These are phyloP conservation scores for Neofusicoccum sp. DNA, from an alignment of 2,329 filamentous ascomycete genomes.

Conservation along the genomic window DNA sequence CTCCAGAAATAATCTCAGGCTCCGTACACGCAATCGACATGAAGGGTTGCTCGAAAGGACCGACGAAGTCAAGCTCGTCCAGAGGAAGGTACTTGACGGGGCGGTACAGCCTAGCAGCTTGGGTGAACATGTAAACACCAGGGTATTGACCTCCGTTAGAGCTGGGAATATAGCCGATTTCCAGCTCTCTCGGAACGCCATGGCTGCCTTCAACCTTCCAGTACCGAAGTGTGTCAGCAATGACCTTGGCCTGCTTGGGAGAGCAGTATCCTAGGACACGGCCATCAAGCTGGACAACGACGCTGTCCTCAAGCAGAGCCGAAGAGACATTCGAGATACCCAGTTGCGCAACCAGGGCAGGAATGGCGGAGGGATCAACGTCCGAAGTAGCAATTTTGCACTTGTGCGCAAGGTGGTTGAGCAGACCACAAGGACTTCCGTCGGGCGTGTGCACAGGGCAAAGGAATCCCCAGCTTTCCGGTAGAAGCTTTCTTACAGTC, in stretches of 20 bases:
- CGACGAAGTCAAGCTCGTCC: constrained; percentile 82
- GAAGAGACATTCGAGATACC: constrained; percentile 75
- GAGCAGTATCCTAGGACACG: constrained; percentile 87
- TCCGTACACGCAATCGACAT: constrained; percentile 97
- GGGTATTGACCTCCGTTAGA: constrained; percentile 93
- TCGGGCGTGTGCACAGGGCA: constrained; percentile 98
- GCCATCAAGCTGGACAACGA: constrained; percentile 88
- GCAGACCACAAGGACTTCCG: constrained; percentile 86
- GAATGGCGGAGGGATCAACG: constrained; percentile 72
- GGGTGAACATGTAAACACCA: constrained; percentile 89
- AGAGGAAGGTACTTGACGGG: constrained; percentile 90
- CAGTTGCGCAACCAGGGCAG: constrained; percentile 71
- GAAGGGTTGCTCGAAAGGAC: constrained; percentile 93
- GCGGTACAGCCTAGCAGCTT: constrained; percentile 80
- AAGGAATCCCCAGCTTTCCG: constrained; percentile 96
- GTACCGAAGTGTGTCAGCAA: constrained; percentile 83
- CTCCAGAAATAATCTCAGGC: constrained; percentile 79
- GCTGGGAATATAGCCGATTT: constrained; percentile 87
- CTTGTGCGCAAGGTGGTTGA: constrained; percentile 95
- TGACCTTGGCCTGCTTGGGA: constrained; percentile 74
- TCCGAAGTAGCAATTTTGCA: constrained; percentile 80
- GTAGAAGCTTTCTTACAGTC: constrained; percentile 89
- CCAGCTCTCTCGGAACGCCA: constrained; percentile 76
- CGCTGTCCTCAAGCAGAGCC: constrained; percentile 76
- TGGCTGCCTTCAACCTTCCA: constrained; percentile 93